These are phyloP conservation scores for Hordeum pubiflorum DNA, from an alignment of 202 grass and related monocot species.

Conservation along the genomic window DNA sequence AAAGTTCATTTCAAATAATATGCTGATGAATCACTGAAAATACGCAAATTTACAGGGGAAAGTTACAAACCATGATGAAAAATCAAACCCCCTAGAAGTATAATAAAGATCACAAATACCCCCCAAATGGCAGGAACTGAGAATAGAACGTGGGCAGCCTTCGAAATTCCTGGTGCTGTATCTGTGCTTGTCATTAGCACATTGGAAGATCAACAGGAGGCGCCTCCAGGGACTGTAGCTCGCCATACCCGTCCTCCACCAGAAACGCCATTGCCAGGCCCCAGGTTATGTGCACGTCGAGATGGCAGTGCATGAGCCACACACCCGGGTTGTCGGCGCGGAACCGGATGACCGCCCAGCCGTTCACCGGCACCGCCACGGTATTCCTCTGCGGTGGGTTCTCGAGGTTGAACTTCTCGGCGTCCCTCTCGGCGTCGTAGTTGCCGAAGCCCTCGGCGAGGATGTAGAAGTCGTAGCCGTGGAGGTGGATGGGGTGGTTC, in stretches of 20 bases:
- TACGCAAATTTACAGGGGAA: constrained; percentile 29
- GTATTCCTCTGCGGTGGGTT: constrained; percentile 69
- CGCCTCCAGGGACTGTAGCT: constrained; percentile 39
- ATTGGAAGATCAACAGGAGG: constrained; percentile 58
- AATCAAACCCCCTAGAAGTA: constrained; percentile 21
- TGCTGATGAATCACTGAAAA: constrained; percentile 12
- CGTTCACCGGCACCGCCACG: constrained; percentile 52
- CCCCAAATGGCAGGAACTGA: neutral
- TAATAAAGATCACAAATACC: constrained; percentile 12
- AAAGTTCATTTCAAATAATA: constrained; percentile 21
- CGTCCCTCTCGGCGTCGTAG: constrained; percentile 48
- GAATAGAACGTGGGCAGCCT: neutral
- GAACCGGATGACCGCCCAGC: constrained; percentile 79
- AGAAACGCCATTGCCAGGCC: constrained; percentile 78
- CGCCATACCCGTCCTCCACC: constrained; percentile 58
- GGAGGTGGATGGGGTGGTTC: constrained; percentile 71
- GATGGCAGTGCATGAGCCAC: constrained; percentile 84
- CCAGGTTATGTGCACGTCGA: constrained; percentile 84
- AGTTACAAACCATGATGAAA: constrained; percentile 21
- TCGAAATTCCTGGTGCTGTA: neutral
- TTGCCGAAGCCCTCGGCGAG: constrained; percentile 68
- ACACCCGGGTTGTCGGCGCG: constrained; percentile 68
- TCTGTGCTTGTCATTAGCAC: constrained; percentile 32
- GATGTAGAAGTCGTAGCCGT: constrained; percentile 65
- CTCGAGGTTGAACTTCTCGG: constrained; percentile 55